Base-by-base conservation (phyloP, 2,329 filamentous ascomycete genomes). In the Trichoderma sp. region DNA sequence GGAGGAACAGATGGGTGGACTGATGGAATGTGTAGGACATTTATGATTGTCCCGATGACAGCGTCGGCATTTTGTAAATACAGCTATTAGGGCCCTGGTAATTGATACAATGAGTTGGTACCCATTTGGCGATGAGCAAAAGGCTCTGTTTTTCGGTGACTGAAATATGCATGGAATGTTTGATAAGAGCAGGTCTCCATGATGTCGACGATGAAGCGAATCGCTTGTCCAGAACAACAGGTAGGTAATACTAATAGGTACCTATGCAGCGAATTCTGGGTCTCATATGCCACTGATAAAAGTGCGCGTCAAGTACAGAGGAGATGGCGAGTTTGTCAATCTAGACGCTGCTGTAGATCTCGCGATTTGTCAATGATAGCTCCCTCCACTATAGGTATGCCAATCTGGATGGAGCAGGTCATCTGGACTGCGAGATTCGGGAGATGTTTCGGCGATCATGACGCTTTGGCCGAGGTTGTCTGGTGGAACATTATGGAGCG, bases 71-170 rank as follows among this genome's bases (percentile, higher is more conserved):
- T 60, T 46, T 68, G 66, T 60, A 59, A 32, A 66, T 58, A 66
- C 63, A 39, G 39, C 55, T 59, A 46, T 43, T 43, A 43, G 39
- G 56, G 43, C 16, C 34, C 11, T 64, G 46, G 26, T 66, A 66
- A 66, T 58, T 66, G 63, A 66, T 66, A 39, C 63, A 63, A 66
- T 66, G 63, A 66, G 63, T 56, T 66, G 63, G 63, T 46, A 52
- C 26, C 55, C 55, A 24, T 26, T 30, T 21, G 13, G 26, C 43
- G 21, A 11, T 46, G 28, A 18, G 37, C 16, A 43, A 7, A 43
- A 8, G 28, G 16, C 26, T 56, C 11, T 32, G 7, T 32, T 26
- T 46, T 16, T 24, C 7, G 39, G 39, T 43, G 39, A 16, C 18
- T 43, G 39, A 43, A 18, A 14, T 43, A n/a, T 43, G 39, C 39